phyloP scores from a whole-genome alignment of 208 protist genomes.

The Trypanosoma lewisi region DNA sequence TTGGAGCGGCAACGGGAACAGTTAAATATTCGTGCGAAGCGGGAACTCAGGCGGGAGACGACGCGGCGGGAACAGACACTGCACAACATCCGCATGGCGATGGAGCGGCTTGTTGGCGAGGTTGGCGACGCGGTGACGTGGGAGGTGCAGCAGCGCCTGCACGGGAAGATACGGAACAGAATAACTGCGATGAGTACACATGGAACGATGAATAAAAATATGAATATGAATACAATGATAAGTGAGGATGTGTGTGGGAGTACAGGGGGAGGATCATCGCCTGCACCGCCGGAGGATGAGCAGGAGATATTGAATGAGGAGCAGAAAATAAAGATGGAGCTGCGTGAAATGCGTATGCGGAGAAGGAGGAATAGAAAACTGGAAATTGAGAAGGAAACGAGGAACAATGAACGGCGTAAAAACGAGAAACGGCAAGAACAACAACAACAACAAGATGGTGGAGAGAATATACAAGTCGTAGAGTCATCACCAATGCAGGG shows the following conservation, averaged over 20 bases:
- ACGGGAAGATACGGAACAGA: neutral
- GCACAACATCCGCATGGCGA: constrained; percentile 25
- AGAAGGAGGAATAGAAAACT: too few relatives aligned
- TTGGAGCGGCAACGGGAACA: constrained; percentile 23
- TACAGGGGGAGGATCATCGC: neutral
- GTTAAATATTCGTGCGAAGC: constrained; percentile 12
- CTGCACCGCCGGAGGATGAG: neutral
- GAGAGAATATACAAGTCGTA: too few relatives aligned
- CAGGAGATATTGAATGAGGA: constrained; percentile 5
- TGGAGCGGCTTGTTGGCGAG: constrained; percentile 46
- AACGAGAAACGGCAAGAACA: too few relatives aligned
- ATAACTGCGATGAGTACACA: too few relatives aligned
- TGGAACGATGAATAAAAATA: too few relatives aligned
- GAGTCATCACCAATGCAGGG: too few relatives aligned
- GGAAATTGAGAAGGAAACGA: neutral
- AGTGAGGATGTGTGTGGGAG: neutral
- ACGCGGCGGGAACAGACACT: constrained; percentile 24
- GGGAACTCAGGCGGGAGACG: constrained; percentile 15
- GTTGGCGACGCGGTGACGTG: constrained; percentile 50
- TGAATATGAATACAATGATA: too few relatives aligned
- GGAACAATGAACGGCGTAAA: neutral
- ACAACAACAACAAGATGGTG: too few relatives aligned
- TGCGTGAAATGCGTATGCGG: neutral
- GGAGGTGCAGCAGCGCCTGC: constrained; percentile 39
- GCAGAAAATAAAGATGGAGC: neutral